These are phyloP conservation scores for Rickenella mellea DNA, from an alignment of 768 basidiomycete genomes.

Conservation along the genomic window DNA sequence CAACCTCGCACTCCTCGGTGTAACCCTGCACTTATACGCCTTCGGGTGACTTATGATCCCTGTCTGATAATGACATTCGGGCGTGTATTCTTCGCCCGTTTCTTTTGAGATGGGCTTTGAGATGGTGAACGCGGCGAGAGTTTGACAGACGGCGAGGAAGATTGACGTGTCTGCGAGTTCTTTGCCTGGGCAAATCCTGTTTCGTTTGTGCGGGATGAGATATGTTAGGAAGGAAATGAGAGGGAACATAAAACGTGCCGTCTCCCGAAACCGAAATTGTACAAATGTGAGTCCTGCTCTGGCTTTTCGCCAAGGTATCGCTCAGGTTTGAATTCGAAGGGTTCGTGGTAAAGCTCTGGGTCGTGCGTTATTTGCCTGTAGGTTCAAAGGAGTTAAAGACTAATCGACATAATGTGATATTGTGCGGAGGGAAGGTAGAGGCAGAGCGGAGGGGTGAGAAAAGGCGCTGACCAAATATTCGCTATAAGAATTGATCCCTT, in stretches of 20 bases:
- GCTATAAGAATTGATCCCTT: constrained; percentile 8
- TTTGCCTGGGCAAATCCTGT: constrained; percentile 30
- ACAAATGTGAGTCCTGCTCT: neutral
- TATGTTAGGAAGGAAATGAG: neutral
- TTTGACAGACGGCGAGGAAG: constrained; percentile 18
- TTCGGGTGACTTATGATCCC: constrained; percentile 1
- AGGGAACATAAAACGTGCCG: neutral
- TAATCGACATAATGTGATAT: too few relatives aligned
- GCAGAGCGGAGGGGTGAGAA: neutral
- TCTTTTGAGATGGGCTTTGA: constrained; percentile 14
- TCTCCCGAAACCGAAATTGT: constrained; percentile 10
- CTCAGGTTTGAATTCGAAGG: constrained; percentile 2
- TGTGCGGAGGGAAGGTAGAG: too few relatives aligned
- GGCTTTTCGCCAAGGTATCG: constrained; percentile 1
- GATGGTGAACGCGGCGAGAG: constrained; percentile 21
- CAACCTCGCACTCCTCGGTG: neutral
- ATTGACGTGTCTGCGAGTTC: constrained; percentile 22
- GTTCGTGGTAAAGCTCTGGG: constrained; percentile 1
- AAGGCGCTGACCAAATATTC: constrained; percentile 8
- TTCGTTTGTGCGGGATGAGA: neutral
- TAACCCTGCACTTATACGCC: neutral
- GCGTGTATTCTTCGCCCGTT: too few relatives aligned
- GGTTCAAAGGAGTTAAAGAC: neutral
- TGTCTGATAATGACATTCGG: too few relatives aligned
- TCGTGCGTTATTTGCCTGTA: constrained; percentile 1